These are phyloP conservation scores for Sonneratia caseolaris DNA, from an alignment of 345 rosid genomes.

Conservation along the genomic window DNA sequence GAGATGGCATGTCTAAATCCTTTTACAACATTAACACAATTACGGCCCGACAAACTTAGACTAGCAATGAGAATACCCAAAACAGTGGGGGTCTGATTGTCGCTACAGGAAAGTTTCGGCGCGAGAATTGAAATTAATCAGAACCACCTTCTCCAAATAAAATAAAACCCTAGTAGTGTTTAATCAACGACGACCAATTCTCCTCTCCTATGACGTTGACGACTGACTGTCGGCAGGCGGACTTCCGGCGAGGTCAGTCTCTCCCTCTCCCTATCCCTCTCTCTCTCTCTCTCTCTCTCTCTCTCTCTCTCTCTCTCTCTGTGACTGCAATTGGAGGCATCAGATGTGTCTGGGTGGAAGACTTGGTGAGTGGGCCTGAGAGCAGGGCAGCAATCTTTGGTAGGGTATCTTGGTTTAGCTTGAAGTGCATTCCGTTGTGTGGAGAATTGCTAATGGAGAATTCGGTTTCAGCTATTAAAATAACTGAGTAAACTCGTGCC, in stretches of 20 bases:
- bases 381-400: not conserved
- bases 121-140: not conserved
- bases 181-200: not conserved
- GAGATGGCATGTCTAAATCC: too few relatives aligned
- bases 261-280: not conserved
- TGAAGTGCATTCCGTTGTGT: not conserved
- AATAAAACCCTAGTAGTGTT: not conserved
- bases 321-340: not conserved
- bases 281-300: too few relatives aligned
- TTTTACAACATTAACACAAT: too few relatives aligned
- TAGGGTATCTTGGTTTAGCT: not conserved
- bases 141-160: not conserved
- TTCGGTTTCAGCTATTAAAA: not conserved
- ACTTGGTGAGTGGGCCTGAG: not conserved
- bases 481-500: not conserved
- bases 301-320: not conserved
- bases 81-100: too few relatives aligned
- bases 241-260: conserved; percentile 1
- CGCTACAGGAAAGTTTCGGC: not conserved
- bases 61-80: too few relatives aligned
- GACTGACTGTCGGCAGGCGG: not conserved
- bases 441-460: not conserved
- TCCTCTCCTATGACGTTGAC: not conserved
- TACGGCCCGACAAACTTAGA: too few relatives aligned
- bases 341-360: too few relatives aligned